Conservation (phyloP, 768 basidiomycete genomes). For the Strobilomyces echinocephalus region DNA sequence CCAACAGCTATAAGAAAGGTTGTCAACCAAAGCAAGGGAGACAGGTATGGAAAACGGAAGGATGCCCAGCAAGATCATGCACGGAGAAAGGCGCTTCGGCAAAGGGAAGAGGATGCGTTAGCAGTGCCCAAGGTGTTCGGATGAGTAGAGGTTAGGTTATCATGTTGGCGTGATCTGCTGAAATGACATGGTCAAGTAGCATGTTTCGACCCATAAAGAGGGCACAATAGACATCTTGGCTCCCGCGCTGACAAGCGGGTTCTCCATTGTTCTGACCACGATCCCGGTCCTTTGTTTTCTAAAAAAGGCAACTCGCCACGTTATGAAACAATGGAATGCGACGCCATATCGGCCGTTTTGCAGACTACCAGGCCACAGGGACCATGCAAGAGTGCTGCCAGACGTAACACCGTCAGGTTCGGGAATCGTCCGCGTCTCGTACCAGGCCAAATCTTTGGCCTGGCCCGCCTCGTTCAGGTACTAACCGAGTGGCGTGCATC, state of each 20-base stretch:
- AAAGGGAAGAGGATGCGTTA: constrained; percentile 69
- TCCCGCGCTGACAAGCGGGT: constrained; percentile 13
- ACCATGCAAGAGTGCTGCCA: not conserved
- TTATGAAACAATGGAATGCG: constrained; percentile 25
- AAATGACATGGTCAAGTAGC: not conserved
- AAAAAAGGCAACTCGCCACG: constrained; percentile 22
- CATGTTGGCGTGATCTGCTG: not conserved
- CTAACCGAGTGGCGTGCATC: constrained; percentile 23
- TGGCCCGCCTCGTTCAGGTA: constrained; percentile 24
- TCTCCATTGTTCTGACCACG: constrained; percentile 31
- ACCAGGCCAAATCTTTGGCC: no score
- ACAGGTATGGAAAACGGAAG: constrained; percentile 80
- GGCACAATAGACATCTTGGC: constrained; percentile 15
- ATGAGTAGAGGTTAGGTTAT: constrained; percentile 35
- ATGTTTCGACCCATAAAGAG: not conserved
- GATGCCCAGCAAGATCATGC: constrained; percentile 65
- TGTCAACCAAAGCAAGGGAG: constrained; percentile 65
- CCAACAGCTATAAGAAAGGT: constrained; percentile 76
- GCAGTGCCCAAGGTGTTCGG: constrained; percentile 88
- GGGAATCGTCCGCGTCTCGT: not conserved
- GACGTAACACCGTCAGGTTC: constrained; percentile 2
- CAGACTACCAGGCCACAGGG: not conserved
- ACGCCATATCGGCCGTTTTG: constrained; percentile 1
- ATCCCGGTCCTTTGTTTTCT: constrained; percentile 24
- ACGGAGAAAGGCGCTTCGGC: constrained; percentile 58